Conservation (phyloP, 441 rosid species). For the Pelargonium citronellum region DNA sequence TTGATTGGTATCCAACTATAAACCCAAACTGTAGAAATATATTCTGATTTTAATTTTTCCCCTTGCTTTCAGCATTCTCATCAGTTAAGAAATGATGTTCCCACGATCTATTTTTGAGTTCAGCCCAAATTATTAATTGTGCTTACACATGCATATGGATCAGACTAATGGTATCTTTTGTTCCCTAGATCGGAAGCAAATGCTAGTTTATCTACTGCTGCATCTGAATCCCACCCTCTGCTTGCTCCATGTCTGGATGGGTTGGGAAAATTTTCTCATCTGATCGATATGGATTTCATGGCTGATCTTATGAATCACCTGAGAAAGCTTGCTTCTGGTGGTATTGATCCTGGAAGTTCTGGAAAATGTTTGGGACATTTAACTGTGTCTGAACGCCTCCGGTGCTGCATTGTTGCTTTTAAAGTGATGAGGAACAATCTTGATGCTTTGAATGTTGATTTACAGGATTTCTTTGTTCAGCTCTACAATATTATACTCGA, state of each 20-base stretch:
- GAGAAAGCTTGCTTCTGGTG: slow-evolving; percentile 72
- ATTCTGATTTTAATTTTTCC: not conserved
- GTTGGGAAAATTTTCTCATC: slow-evolving; percentile 75
- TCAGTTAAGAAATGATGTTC: not conserved
- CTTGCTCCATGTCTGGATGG: slow-evolving; percentile 81
- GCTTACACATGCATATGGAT: not conserved
- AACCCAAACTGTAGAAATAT: too few species aligned
- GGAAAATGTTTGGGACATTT: slow-evolving; percentile 30
- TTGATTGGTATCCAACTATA: too few species aligned
- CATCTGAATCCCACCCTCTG: slow-evolving; percentile 55
- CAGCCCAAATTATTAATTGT: not conserved
- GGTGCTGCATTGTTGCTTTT: slow-evolving; percentile 89
- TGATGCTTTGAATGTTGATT: slow-evolving; percentile 87
- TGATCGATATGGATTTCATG: slow-evolving; percentile 76
- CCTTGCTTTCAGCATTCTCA: not conserved
- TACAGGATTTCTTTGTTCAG: slow-evolving; percentile 85
- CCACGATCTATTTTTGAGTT: not conserved
- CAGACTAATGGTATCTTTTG: slow-evolving; percentile 6
- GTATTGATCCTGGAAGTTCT: slow-evolving; percentile 29
- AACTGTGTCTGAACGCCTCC: slow-evolving; percentile 70
- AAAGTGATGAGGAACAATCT: slow-evolving; percentile 92
- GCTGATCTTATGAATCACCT: slow-evolving; percentile 88
- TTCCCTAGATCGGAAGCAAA: slow-evolving; percentile 46
- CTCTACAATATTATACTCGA: slow-evolving; percentile 82
- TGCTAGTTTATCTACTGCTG: slow-evolving; percentile 27